These are phyloP conservation scores for Linnemannia exigua DNA, from an alignment of 192 early-diverging fungal species.

Conservation along the genomic window DNA sequence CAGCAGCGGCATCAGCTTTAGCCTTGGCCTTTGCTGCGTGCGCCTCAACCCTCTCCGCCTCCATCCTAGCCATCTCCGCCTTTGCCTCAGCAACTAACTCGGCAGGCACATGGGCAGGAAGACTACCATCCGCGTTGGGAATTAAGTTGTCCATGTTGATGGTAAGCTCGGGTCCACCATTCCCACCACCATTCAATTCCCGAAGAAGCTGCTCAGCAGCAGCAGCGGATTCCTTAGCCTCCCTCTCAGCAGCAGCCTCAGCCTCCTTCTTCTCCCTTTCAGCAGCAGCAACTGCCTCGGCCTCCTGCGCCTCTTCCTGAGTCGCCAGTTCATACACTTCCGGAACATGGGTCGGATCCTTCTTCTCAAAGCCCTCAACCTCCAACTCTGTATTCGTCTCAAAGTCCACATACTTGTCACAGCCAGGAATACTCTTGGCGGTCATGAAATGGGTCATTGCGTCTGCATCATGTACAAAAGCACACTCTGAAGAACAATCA, in stretches of 20 bases:
- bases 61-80: background rate
- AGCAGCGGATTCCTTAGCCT: background rate
- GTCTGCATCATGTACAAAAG: constrained; percentile 22
- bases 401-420: constrained; percentile 33
- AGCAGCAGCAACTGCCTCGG: background rate
- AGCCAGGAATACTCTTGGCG: constrained; percentile 21
- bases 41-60: background rate
- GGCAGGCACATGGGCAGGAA: background rate
- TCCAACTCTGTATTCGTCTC: constrained; percentile 21
- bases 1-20: background rate
- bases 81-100: background rate
- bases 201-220: too few relatives aligned
- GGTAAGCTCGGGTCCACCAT: background rate
- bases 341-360: constrained; percentile 24
- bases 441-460: constrained; percentile 29
- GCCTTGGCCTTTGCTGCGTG: background rate
- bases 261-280: background rate
- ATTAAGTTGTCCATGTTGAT: background rate
- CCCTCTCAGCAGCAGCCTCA: background rate
- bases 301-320: background rate
- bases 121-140: background rate
- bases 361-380: constrained; percentile 33
- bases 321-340: constrained; percentile 14
- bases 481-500: constrained; percentile 37
- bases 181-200: background rate